These are phyloP conservation scores for Pistacia vera DNA, from an alignment of 345 rosid genomes.

Conservation along the genomic window DNA sequence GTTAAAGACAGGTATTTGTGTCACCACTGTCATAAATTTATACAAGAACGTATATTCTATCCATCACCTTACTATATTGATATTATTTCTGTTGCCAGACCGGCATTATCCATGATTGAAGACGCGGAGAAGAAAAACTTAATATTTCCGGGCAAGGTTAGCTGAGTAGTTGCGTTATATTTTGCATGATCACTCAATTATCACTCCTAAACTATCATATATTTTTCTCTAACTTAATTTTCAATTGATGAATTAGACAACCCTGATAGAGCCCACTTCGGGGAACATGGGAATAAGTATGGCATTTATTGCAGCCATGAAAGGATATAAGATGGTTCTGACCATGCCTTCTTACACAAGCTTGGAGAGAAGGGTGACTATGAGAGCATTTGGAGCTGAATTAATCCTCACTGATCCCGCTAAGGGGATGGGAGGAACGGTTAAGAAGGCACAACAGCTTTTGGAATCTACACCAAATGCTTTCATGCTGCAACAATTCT, in stretches of 20 bases:
- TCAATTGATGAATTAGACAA: slow-evolving; percentile 48
- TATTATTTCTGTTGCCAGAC: slow-evolving; percentile 42
- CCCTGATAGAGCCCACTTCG: slow-evolving; percentile 92
- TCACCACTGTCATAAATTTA: neutral
- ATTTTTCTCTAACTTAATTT: neutral
- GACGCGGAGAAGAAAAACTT: slow-evolving; percentile 83
- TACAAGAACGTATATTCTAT: neutral
- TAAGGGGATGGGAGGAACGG: slow-evolving; percentile 97
- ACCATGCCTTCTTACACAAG: slow-evolving; percentile 99
- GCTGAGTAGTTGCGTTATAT: neutral
- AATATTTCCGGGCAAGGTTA: slow-evolving; percentile 81
- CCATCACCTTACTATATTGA: neutral
- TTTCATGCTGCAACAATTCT: slow-evolving; percentile 83
- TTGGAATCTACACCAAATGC: slow-evolving; percentile 79
- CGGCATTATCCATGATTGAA: slow-evolving; percentile 78
- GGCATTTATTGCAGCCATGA: slow-evolving; percentile 94
- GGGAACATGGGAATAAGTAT: slow-evolving; percentile 97
- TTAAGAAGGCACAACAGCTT: slow-evolving; percentile 85
- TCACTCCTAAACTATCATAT: neutral
- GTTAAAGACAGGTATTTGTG: slow-evolving; percentile 81
- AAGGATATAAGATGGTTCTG: slow-evolving; percentile 85
- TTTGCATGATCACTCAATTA: neutral
- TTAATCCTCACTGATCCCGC: slow-evolving; percentile 90
- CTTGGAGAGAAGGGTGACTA: slow-evolving; percentile 92
- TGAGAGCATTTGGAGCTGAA: slow-evolving; percentile 97